Percentiles rank a stretch among this genome's conserved stretches.
Evolutionary conservation across 441 rosid genomes (phyloP).

Genomic region (Erodium texanum): DNA sequence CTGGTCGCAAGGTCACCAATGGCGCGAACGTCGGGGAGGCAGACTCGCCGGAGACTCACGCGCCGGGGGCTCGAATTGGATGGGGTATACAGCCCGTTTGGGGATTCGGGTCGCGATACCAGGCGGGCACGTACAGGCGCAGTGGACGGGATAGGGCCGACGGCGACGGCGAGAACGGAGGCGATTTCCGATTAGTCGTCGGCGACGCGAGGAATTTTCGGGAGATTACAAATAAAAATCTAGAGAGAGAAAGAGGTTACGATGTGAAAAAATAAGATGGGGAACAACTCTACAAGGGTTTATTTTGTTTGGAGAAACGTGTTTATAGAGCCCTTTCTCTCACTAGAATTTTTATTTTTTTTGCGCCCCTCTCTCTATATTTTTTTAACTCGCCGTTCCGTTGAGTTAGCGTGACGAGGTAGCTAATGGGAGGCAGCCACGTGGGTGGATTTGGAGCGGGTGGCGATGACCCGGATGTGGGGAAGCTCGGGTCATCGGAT

Average conservation of each 20-base stretch:
- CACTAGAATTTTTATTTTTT: background rate
- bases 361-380: too few relatives aligned
- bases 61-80: slow-evolving; percentile 27
- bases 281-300: slow-evolving; percentile 7
- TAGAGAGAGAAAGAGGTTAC: slow-evolving; percentile 17
- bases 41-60: slow-evolving; percentile 38
- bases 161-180: slow-evolving; percentile 27
- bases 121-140: slow-evolving; percentile 21
- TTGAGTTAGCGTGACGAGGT: background rate
- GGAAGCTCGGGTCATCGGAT: background rate
- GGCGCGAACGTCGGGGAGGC: slow-evolving; percentile 29
- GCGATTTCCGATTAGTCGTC: slow-evolving; percentile 50
- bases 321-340: slow-evolving; percentile 13
- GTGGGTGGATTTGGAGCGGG: slow-evolving; percentile 17
- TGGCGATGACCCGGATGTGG: background rate
- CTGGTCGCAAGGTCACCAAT: slow-evolving; percentile 36
- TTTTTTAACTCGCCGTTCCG: background rate
- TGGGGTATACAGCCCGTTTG: slow-evolving; percentile 5
- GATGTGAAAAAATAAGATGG: slow-evolving; percentile 8
- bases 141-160: slow-evolving; percentile 20
- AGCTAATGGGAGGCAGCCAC: slow-evolving; percentile 15
- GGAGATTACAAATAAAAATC: background rate
- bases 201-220: slow-evolving; percentile 26
- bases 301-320: slow-evolving; percentile 18
- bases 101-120: background rate